A percentile compares a stretch with the other conserved stretches of the same genome.
phyloP scores from a whole-genome alignment of 2,329 filamentous ascomycete species.

The Coniochaeta hoffmannii region DNA sequence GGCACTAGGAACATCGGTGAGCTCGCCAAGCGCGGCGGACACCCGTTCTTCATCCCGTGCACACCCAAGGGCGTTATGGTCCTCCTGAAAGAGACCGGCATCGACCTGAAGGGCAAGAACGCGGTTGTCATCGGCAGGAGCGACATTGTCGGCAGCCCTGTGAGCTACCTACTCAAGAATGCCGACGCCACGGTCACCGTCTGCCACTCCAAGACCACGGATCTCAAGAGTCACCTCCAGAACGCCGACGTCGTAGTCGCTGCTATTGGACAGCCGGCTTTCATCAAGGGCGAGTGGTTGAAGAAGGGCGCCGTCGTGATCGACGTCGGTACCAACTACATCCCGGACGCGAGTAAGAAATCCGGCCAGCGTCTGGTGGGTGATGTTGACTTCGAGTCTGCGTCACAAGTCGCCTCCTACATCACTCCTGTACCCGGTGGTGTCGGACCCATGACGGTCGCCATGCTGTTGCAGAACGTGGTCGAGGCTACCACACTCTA shows the following conservation, averaged over 20 bases:
- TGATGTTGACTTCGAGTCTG: slow-evolving; percentile 87
- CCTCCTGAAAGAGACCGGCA: slow-evolving; percentile 73
- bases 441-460: slow-evolving; percentile 97
- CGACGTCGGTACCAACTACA: slow-evolving; percentile 95
- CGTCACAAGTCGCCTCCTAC: slow-evolving; percentile 75
- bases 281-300: slow-evolving; percentile 91
- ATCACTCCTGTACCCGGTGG: slow-evolving; percentile 96
- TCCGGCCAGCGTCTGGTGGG: slow-evolving; percentile 88
- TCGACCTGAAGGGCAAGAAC: slow-evolving; percentile 81
- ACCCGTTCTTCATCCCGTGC: slow-evolving; percentile 85
- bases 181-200: slow-evolving; percentile 95
- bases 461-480: slow-evolving; percentile 95
- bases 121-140: slow-evolving; percentile 92
- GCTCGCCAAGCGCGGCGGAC: slow-evolving; percentile 88
- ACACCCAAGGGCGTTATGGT: slow-evolving; percentile 98
- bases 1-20: slow-evolving; percentile 92
- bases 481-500: slow-evolving; percentile 76
- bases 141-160: slow-evolving; percentile 94
- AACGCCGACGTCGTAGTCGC: slow-evolving; percentile 84
- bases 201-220: slow-evolving; percentile 82
- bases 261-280: slow-evolving; percentile 79
- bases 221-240: slow-evolving; percentile 68
- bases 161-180: slow-evolving; percentile 91
- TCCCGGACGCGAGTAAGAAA: slow-evolving; percentile 82
- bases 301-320: slow-evolving; percentile 95